Evolutionary conservation across 2,329 filamentous ascomycete species (phyloP), one percentile per base, ranked within the genome.

Genomic region (Phialocephala subalpina): DNA sequence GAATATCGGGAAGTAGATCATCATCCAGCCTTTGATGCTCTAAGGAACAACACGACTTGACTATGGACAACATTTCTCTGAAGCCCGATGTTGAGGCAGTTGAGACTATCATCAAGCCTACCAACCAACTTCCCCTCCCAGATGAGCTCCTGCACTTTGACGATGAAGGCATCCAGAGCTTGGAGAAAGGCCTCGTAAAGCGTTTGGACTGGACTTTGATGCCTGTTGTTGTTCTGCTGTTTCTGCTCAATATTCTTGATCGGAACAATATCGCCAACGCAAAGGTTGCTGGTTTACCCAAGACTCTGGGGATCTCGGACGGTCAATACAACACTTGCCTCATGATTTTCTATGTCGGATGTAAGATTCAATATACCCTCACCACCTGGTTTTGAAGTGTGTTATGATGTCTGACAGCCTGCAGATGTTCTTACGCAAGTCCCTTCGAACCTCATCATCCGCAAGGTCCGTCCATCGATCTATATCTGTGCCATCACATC

Each of bases 371-470:
- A 25, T 6, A 33, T 12, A n/a, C n/a, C n/a, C n/a, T 4, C n/a
- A 27, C 27, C 49, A 7, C 14, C 7, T 7, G 11, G 8, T 29
- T 7, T 53, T 53, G 11, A 53, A 45, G 20, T 18, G n/a, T n/a
- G n/a, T 27, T 25, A 53, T 9, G 11, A 25, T 29, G 7, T 53
- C 16, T n/a, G 18, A n/a, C 16, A 49, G n/a, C 35, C 14, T 38
- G 18, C 8, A 49, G 45, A 49, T 49, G 45, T 49, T 20, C 16
- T 49, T 18, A 49, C 45, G n/a, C 45, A 49, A 49, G 18, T 49
- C 16, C 45, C 45, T 49, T 49, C 45, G 18, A 49, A 49, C n/a
- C 45, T 49, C 45, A 49, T 49, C 45, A 49, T 53, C 20, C 49
- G 14, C 4, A 27, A 27, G 18, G 49, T 27, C 11, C 20, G 22